Percentiles rank a stretch among this genome's conserved stretches.
Conservation (phyloP, 352 stramenopile species). For the Aphanomyces astaci region DNA sequence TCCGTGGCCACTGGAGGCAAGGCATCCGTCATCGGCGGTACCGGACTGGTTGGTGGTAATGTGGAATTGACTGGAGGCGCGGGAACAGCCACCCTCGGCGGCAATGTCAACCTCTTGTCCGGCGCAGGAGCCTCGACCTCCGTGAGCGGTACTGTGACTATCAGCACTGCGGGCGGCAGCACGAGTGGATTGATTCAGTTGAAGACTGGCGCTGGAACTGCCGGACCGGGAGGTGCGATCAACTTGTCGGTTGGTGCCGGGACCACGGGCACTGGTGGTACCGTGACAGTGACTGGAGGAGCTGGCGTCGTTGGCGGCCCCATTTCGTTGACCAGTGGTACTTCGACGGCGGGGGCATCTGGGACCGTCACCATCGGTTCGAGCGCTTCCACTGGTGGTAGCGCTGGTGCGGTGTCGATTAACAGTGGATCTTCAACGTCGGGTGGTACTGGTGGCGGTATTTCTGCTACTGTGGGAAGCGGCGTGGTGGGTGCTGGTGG, state of each 20-base stretch:
- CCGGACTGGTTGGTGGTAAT: conserved; percentile 26
- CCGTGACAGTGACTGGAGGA: neutral
- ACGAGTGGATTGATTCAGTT: neutral
- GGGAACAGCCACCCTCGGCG: neutral
- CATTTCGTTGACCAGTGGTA: conserved; percentile 19
- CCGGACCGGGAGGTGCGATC: conserved; percentile 1
- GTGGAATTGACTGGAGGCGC: conserved; percentile 31
- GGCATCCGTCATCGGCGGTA: neutral
- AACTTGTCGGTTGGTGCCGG: neutral
- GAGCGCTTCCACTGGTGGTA: neutral
- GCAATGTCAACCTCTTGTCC: neutral
- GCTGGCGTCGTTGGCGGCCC: neutral
- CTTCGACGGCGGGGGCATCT: conserved; percentile 13
- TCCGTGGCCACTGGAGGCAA: conserved; percentile 23
- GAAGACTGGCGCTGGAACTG: neutral
- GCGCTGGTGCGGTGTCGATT: conserved; percentile 17
- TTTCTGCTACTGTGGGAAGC: neutral
- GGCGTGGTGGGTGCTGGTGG: conserved; percentile 19
- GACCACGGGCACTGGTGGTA: neutral
- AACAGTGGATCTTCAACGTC: conserved; percentile 10
- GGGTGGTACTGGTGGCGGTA: conserved; percentile 17
- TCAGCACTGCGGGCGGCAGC: neutral
- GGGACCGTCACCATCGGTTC: conserved; percentile 2
- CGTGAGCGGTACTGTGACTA: neutral
- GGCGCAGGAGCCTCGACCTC: neutral